Base-by-base conservation (phyloP, 495 filamentous ascomycete genomes). In the Oleoguttula mirabilis region DNA sequence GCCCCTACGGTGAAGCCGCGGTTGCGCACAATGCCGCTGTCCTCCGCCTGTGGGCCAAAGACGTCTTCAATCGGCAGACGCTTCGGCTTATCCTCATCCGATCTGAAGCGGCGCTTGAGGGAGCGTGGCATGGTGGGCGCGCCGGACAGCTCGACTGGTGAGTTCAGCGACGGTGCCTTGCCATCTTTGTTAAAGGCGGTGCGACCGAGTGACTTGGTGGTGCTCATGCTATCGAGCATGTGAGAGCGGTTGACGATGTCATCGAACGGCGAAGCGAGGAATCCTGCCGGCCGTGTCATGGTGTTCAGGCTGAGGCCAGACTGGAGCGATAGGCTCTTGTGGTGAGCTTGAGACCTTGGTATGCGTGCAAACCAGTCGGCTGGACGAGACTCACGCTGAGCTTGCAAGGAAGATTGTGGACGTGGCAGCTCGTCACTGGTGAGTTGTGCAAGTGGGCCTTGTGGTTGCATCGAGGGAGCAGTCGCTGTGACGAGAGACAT, bases 401-500 rank as follows among this genome's bases (percentile, higher is more conserved):
- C 7, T n/a, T 51, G 39, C 4, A 24, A 25, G 15, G 32, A 28
- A 28, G 50, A 45, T 14, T 46, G 48, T 10, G 45, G 43, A 12
- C 47, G 42, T 6, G 39, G 17, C 3, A 19, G 32, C 14, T 62
- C 56, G 16, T 59, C 60, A 28, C 64, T 57, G n/a, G 73, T 60
- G 23, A 84, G 56, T 47, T 72, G 69, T 15, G 84, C 73, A 39
- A 96, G 59, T 0, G 82, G 78, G 32, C 75, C 80, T 24, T 73
- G 68, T 1, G 73, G 76, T 39, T 80, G 75, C 83, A 88, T 88
- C 12, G 73, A 75, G n/a, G 80, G 71, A 11, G 87, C 72, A 7
- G 82, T 82, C 60, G 82, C 87, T 15, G 85, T 71, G 3, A 77
- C 72, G 25, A 98, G 73, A 25, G 90, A 95, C 27, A 93, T 64